Evolutionary conservation across 257 asterid genomes (phyloP).

Genomic region (Scutellaria baicalensis): DNA sequence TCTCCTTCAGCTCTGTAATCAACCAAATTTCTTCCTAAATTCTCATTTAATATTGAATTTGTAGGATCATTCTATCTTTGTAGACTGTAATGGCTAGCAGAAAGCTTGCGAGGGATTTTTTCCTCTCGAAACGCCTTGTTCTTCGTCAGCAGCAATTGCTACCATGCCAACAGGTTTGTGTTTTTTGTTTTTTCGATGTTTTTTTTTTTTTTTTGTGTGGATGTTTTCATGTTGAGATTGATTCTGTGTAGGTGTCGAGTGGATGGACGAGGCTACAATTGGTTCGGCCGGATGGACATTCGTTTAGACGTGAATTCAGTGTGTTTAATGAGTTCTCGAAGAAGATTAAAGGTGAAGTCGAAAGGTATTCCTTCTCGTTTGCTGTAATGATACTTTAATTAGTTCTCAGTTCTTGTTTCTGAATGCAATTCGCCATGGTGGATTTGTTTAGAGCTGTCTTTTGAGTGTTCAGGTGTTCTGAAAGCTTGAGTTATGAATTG

Average conservation of each 20-base stretch:
- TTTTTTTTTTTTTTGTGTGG: background rate
- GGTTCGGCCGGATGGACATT: constrained; percentile 26
- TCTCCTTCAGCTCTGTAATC: too few relatives aligned
- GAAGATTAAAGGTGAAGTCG: constrained; percentile 61
- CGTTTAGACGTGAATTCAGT: constrained; percentile 56
- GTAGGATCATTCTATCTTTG: too few relatives aligned
- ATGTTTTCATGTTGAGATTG: background rate
- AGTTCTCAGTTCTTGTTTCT: background rate
- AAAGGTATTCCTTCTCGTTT: constrained; percentile 27
- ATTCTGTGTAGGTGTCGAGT: constrained; percentile 26
- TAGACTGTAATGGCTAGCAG: constrained; percentile 49
- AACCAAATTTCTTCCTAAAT: too few relatives aligned
- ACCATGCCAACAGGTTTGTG: constrained; percentile 34
- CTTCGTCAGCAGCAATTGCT: constrained; percentile 30
- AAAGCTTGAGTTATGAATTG: too few relatives aligned
- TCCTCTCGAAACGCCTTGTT: constrained; percentile 33
- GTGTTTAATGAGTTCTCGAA: constrained; percentile 66
- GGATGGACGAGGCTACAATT: constrained; percentile 24
- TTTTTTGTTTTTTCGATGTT: background rate
- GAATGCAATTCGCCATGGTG: too few relatives aligned
- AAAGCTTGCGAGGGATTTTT: constrained; percentile 54
- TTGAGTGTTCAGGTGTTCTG: too few relatives aligned
- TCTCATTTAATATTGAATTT: too few relatives aligned
- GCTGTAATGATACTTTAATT: background rate
- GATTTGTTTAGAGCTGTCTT: too few relatives aligned